Evolutionary conservation across 768 basidiomycete genomes (phyloP).

Genomic region (Rhodotorula taiwanensis): DNA sequence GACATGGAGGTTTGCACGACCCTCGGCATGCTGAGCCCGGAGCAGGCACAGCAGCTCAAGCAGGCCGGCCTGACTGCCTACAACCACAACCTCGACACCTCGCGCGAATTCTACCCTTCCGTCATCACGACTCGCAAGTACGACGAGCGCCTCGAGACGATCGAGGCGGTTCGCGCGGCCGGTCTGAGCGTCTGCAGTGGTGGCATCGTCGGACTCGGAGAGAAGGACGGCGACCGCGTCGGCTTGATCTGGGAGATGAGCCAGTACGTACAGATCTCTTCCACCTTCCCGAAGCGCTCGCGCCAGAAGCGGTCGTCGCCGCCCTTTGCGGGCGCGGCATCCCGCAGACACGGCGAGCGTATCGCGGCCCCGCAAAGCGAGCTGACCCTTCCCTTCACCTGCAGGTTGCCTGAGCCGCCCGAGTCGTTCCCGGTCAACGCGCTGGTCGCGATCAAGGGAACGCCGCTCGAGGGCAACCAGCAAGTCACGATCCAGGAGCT

Average conservation of each 20-base stretch:
- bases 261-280: constrained; percentile 67
- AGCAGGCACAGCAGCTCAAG: constrained; percentile 84
- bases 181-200: constrained; percentile 97
- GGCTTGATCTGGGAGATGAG: constrained; percentile 90
- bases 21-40: constrained; percentile 89
- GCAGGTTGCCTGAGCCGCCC: constrained; percentile 88
- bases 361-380: no score
- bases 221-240: constrained; percentile 79
- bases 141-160: constrained; percentile 85
- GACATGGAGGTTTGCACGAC: constrained; percentile 99
- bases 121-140: constrained; percentile 93
- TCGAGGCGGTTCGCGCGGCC: constrained; percentile 80
- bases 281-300: no score
- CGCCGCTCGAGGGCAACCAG: constrained; percentile 88
- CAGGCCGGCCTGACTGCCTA: constrained; percentile 94
- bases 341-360: no score
- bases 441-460: constrained; percentile 88
- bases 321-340: no score
- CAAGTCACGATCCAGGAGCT: constrained; percentile 74
- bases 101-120: constrained; percentile 92
- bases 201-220: constrained; percentile 89
- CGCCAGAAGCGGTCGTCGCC: no score
- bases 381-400: neutral
- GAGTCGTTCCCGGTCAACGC: constrained; percentile 99
- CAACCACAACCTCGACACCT: constrained; percentile 98